Conservation (phyloP, 306 rosid species). For the Cucumis sativus region DNA sequence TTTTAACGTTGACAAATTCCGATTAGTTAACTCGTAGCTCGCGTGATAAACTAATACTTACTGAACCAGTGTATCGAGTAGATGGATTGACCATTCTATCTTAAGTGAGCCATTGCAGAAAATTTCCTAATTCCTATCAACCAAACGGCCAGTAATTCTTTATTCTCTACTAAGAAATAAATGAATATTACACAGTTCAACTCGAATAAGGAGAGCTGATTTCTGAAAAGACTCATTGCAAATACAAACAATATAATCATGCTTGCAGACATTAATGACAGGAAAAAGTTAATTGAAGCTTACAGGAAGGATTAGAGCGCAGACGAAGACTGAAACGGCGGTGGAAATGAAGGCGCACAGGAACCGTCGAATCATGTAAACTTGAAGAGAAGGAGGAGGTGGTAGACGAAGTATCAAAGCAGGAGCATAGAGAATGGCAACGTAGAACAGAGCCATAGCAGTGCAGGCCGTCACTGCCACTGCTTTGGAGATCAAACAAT, state of each 20-base stretch:
- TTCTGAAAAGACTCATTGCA: not conserved
- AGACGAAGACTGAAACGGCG: constrained; percentile 35
- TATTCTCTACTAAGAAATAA: not conserved
- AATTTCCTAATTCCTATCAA: not conserved
- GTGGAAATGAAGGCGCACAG: constrained; percentile 58
- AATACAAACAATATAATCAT: not conserved
- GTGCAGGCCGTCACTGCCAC: constrained; percentile 37
- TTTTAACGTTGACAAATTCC: not conserved
- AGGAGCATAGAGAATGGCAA: constrained; percentile 66
- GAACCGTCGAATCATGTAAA: constrained; percentile 67
- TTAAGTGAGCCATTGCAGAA: not conserved
- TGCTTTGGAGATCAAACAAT: constrained; percentile 24
- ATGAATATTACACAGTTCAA: not conserved
- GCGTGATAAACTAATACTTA: not conserved
- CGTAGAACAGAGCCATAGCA: constrained; percentile 58
- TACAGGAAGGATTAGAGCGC: constrained; percentile 56
- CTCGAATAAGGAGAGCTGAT: not conserved
- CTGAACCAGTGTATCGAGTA: not conserved
- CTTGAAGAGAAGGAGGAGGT: constrained; percentile 50
- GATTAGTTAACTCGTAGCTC: not conserved
- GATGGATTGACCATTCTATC: not conserved
- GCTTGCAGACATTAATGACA: not conserved
- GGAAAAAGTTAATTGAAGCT: constrained; percentile 6
- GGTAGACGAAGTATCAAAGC: constrained; percentile 65
- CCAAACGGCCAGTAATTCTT: not conserved